Conservation (phyloP, 805 yeast genomes). For the Ogataea trehaloabstinens region DNA sequence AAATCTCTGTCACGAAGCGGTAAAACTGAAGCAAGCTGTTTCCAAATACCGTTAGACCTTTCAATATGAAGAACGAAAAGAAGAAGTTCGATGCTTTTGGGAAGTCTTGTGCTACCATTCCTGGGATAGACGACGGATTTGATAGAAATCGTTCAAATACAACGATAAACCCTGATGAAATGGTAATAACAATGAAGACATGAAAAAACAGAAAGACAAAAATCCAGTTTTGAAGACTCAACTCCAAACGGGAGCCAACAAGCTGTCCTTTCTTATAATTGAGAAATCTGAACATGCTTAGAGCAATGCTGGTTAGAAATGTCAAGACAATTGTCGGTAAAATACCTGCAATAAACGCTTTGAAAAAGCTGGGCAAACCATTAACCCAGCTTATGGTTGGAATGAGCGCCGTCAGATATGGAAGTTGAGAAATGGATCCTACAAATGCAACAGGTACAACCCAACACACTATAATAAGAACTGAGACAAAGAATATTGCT, state of each 20-base stretch:
- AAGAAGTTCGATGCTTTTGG: constrained; percentile 88
- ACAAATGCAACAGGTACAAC: constrained; percentile 82
- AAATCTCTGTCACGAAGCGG: constrained; percentile 42
- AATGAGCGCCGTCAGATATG: constrained; percentile 56
- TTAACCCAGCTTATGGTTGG: constrained; percentile 61
- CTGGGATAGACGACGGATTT: constrained; percentile 71
- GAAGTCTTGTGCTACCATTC: constrained; percentile 68
- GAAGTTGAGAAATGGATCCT: constrained; percentile 72
- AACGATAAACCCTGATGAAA: constrained; percentile 74
- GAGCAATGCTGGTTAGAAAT: constrained; percentile 59
- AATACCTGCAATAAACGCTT: constrained; percentile 57
- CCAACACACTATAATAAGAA: constrained; percentile 57
- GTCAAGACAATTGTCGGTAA: constrained; percentile 68
- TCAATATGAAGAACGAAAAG: constrained; percentile 69
- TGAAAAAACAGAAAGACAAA: constrained; percentile 80
- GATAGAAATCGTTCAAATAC: constrained; percentile 59
- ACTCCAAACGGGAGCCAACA: constrained; percentile 61
- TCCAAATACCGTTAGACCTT: constrained; percentile 77
- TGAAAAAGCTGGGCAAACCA: constrained; percentile 49
- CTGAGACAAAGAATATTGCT: constrained; percentile 44
- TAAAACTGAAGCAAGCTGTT: constrained; percentile 61
- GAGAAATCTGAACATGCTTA: constrained; percentile 53
- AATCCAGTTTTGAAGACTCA: constrained; percentile 75
- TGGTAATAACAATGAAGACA: constrained; percentile 77
- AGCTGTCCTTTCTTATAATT: constrained; percentile 55